A percentile compares a stretch with the other conserved stretches of the same genome.
These are phyloP conservation scores for Claviceps spartinae DNA, from an alignment of 2,329 filamentous ascomycete species.

Conservation along the genomic window DNA sequence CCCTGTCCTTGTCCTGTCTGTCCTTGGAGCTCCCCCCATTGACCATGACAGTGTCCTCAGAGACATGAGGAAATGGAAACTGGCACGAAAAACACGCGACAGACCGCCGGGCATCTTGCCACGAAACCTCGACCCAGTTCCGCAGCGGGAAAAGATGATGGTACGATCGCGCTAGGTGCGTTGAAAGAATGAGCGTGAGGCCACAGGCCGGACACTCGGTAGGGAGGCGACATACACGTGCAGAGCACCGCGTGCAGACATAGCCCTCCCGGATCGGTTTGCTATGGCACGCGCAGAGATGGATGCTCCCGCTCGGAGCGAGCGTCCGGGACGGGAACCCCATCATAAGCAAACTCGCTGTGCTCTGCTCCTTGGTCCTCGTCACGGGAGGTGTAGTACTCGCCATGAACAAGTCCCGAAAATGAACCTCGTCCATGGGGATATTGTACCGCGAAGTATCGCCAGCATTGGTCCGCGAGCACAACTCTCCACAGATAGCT, in stretches of 20 bases:
- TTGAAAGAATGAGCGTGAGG: slow-evolving; percentile 85
- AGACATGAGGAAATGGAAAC: slow-evolving; percentile 48
- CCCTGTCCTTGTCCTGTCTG: slow-evolving; percentile 7
- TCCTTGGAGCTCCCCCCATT: background rate
- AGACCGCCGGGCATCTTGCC: slow-evolving; percentile 53
- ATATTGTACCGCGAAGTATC: slow-evolving; percentile 67
- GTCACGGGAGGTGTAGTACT: slow-evolving; percentile 83
- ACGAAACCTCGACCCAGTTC: slow-evolving; percentile 84
- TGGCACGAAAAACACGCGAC: slow-evolving; percentile 68
- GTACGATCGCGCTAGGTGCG: slow-evolving; percentile 83
- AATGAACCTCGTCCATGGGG: slow-evolving; percentile 63
- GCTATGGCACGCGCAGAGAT: slow-evolving; percentile 84
- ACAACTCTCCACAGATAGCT: slow-evolving; percentile 82
- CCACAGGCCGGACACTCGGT: slow-evolving; percentile 85
- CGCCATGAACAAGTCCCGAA: slow-evolving; percentile 75
- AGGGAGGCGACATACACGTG: slow-evolving; percentile 81
- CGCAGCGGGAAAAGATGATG: slow-evolving; percentile 82
- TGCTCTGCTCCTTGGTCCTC: slow-evolving; percentile 44
- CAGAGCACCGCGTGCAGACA: slow-evolving; percentile 73
- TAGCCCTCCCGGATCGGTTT: slow-evolving; percentile 74
- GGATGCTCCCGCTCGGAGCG: slow-evolving; percentile 48
- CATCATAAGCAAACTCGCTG: slow-evolving; percentile 78
- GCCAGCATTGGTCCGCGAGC: slow-evolving; percentile 72
- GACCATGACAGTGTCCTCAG: slow-evolving; percentile 8
- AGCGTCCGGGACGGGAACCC: slow-evolving; percentile 84